Conservation (phyloP, 192 early-diverging fungal species). For the Coemansia sp. region DNA sequence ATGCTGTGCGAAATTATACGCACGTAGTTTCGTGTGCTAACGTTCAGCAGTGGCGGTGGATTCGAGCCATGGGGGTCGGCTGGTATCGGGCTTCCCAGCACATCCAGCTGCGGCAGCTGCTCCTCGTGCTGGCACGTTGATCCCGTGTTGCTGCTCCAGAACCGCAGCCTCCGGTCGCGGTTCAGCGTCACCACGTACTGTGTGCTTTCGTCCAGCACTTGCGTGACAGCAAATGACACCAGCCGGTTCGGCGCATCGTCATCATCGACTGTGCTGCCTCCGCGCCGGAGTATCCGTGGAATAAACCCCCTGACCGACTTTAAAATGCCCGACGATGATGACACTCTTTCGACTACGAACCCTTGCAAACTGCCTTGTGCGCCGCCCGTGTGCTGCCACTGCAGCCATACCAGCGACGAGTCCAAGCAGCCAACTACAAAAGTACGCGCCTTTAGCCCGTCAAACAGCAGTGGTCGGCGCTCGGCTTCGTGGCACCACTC, state of each 20-base stretch:
- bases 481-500: constrained; percentile 32
- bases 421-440: constrained; percentile 36
- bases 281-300: constrained; percentile 41
- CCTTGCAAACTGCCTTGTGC: constrained; percentile 26
- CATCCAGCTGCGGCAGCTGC: constrained; percentile 39
- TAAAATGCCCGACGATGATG: constrained; percentile 32
- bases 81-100: constrained; percentile 28
- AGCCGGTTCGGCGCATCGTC: constrained; percentile 8
- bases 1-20: constrained; percentile 29
- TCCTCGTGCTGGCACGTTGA: constrained; percentile 44
- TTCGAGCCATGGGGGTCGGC: constrained; percentile 24
- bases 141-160: constrained; percentile 32
- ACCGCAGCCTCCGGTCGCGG: constrained; percentile 51
- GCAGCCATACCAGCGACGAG: constrained; percentile 38
- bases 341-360: constrained; percentile 25
- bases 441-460: constrained; percentile 14
- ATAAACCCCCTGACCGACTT: constrained; percentile 38
- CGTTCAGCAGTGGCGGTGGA: constrained; percentile 15
- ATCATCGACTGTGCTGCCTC: constrained; percentile 9
- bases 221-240: constrained; percentile 28
- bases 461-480: constrained; percentile 19
- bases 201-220: constrained; percentile 34
- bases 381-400: constrained; percentile 21
- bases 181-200: constrained; percentile 43
- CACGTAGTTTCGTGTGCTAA: constrained; percentile 25